phyloP scores from a whole-genome alignment of 345 rosid genomes.

The Isatis tinctoria region DNA sequence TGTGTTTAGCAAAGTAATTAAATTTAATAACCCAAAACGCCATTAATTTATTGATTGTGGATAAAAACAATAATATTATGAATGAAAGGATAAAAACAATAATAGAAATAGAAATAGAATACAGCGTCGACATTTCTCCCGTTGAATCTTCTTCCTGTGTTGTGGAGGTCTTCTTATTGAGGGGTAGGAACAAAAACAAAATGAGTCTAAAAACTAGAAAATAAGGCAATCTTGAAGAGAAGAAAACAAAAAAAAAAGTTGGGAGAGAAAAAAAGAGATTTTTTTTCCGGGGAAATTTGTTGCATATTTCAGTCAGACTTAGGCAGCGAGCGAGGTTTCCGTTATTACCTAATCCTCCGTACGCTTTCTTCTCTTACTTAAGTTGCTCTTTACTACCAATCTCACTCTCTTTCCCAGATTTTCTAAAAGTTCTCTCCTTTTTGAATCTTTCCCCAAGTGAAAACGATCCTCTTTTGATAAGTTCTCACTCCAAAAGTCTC shows the following conservation, averaged over 20 bases:
- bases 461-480: background rate
- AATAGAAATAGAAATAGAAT: background rate
- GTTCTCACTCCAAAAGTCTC: background rate
- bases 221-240: background rate
- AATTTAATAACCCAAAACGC: background rate
- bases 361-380: background rate
- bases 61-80: background rate
- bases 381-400: background rate
- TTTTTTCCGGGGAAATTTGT: constrained; percentile 17
- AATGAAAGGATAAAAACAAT: background rate
- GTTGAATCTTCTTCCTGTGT: constrained; percentile 30
- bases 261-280: background rate
- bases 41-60: background rate
- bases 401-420: background rate
- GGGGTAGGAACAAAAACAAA: background rate
- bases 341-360: background rate
- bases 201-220: background rate
- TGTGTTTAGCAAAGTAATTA: background rate
- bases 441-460: background rate
- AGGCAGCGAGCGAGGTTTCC: background rate
- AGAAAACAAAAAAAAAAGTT: too few species aligned
- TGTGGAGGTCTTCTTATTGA: background rate
- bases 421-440: constrained; percentile 5
- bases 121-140: constrained; percentile 4
- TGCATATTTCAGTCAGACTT: background rate